Evolutionary conservation across 495 filamentous ascomycete species (phyloP).

Genomic region (Penicillium silybi): DNA sequence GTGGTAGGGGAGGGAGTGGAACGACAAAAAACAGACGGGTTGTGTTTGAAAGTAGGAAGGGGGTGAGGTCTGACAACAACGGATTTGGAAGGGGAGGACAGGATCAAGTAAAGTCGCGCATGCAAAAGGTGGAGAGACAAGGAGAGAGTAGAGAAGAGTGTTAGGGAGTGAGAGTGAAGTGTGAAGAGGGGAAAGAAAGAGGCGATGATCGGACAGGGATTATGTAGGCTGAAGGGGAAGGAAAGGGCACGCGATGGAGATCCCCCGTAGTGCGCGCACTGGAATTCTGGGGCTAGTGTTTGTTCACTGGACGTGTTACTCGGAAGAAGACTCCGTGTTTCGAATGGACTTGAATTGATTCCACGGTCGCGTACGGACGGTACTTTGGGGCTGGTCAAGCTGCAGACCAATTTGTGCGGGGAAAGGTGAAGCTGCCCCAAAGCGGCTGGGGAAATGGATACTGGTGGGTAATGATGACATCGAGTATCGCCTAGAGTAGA

Average conservation of each 20-base stretch:
- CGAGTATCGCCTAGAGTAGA: not conserved
- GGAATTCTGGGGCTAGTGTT: slow-evolving; percentile 4
- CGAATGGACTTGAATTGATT: not conserved
- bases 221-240: not conserved
- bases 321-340: not conserved
- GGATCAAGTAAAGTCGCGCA: slow-evolving; percentile 1
- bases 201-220: slow-evolving; percentile 8
- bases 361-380: not conserved
- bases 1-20: slow-evolving; percentile 1
- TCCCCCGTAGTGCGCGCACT: slow-evolving; percentile 3
- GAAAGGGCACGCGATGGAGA: slow-evolving; percentile 6
- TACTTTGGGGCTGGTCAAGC: not conserved
- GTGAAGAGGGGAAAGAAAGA: slow-evolving; percentile 4
- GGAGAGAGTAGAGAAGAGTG: slow-evolving; percentile 7
- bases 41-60: slow-evolving; percentile 19
- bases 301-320: not conserved
- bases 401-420: not conserved
- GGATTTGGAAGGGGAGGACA: slow-evolving; percentile 7
- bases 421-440: slow-evolving; percentile 2
- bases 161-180: slow-evolving; percentile 6
- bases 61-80: slow-evolving; percentile 5
- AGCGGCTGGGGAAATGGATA: not conserved
- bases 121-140: slow-evolving; percentile 10
- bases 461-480: slow-evolving; percentile 17
- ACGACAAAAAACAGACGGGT: not conserved